These are phyloP conservation scores for Leishmania aethiopica DNA, from an alignment of 208 protist species.

Conservation along the genomic window DNA sequence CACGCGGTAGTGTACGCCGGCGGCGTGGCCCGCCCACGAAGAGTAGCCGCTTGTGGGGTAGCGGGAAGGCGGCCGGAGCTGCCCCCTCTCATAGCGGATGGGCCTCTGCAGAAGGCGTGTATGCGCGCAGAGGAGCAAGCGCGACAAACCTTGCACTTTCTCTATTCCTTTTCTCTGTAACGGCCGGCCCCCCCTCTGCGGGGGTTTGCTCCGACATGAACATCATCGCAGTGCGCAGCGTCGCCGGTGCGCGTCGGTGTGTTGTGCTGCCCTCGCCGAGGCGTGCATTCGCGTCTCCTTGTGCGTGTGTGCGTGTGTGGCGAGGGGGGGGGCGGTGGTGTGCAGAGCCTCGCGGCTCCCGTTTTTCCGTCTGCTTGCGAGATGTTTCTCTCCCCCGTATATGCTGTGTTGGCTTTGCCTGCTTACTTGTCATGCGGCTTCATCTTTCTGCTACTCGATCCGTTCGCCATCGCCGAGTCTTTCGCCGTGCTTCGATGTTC, in stretches of 20 bases:
- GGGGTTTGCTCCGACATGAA: background rate
- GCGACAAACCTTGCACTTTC: background rate
- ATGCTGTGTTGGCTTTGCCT: background rate
- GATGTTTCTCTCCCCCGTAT: background rate
- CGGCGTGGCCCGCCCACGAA: constrained; percentile 10
- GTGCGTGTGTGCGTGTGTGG: background rate
- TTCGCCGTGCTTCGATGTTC: background rate
- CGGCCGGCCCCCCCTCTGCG: background rate
- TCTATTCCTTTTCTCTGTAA: background rate
- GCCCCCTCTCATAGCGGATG: background rate
- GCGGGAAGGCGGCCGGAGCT: background rate
- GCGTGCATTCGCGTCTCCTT: background rate
- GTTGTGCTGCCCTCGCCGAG: background rate
- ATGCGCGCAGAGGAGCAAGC: background rate
- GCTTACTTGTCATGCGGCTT: background rate
- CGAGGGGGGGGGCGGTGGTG: background rate
- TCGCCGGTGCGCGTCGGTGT: background rate
- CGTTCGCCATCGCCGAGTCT: background rate
- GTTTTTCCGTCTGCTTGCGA: background rate
- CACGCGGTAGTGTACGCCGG: constrained; percentile 7
- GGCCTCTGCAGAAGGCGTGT: background rate
- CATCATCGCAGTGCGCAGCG: background rate
- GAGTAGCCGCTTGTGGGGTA: background rate
- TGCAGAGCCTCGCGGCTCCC: background rate
- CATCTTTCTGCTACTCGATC: background rate